phyloP scores from a whole-genome alignment of 1,284 basidiomycete species.

The Pholiota adiposa region DNA sequence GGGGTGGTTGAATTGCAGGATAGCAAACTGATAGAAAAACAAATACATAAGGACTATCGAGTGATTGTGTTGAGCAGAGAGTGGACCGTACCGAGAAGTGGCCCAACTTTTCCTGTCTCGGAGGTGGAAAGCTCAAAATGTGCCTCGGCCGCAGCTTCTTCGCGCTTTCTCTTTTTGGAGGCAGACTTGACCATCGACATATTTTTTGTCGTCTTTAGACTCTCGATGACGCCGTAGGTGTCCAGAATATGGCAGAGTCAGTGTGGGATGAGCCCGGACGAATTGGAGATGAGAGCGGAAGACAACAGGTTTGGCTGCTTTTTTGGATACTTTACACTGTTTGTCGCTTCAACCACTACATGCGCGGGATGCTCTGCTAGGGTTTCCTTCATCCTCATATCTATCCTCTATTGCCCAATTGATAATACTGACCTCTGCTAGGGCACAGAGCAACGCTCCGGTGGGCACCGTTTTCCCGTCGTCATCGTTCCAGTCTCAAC shows the following conservation, averaged over 20 bases:
- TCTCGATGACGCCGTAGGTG: not conserved
- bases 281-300: slow-evolving; percentile 19
- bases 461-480: slow-evolving; percentile 11
- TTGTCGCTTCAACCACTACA: slow-evolving; percentile 26
- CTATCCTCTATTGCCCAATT: slow-evolving; percentile 10
- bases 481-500: slow-evolving; percentile 12
- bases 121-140: slow-evolving; percentile 50
- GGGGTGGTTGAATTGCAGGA: slow-evolving; percentile 67
- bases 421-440: slow-evolving; percentile 20
- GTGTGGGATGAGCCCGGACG: slow-evolving; percentile 9
- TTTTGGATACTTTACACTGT: slow-evolving; percentile 19
- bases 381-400: slow-evolving; percentile 13
- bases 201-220: slow-evolving; percentile 3
- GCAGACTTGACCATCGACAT: slow-evolving; percentile 36
- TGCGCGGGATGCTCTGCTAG: slow-evolving; percentile 21
- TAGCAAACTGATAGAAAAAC: slow-evolving; percentile 68
- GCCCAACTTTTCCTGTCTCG: slow-evolving; percentile 57
- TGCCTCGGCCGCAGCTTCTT: slow-evolving; percentile 29
- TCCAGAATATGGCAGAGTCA: not conserved
- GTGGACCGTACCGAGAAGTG: slow-evolving; percentile 67
- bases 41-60: slow-evolving; percentile 12
- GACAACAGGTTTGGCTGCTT: slow-evolving; percentile 18
- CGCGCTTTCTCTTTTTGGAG: slow-evolving; percentile 68
- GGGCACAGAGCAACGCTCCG: slow-evolving; percentile 7
- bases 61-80: not conserved